These are phyloP conservation scores for Penicillium coffeae DNA, from an alignment of 495 filamentous ascomycete species.

Conservation along the genomic window DNA sequence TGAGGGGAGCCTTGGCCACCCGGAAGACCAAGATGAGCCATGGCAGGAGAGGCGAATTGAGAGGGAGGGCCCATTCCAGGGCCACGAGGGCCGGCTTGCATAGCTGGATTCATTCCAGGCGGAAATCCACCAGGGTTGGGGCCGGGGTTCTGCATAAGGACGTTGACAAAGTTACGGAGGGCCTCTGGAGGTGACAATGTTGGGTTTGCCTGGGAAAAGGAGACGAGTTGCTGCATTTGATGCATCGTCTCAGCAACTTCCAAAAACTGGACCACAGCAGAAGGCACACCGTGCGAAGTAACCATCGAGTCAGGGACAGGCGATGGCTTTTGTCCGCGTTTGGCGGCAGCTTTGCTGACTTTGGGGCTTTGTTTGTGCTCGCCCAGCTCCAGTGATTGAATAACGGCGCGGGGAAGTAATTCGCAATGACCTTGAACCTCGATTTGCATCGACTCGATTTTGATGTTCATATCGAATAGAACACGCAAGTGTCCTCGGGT, in stretches of 20 bases:
- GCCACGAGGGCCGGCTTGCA: constrained; percentile 34
- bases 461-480: constrained; percentile 64
- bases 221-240: constrained; percentile 66
- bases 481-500: constrained; percentile 58
- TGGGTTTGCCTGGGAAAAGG: constrained; percentile 55
- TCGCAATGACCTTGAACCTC: constrained; percentile 61
- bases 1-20: constrained; percentile 42
- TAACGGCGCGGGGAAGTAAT: constrained; percentile 57
- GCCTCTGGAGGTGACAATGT: constrained; percentile 56
- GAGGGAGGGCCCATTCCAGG: constrained; percentile 37
- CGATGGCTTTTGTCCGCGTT: constrained; percentile 56
- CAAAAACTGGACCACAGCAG: constrained; percentile 59
- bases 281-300: constrained; percentile 56
- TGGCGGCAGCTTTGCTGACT: constrained; percentile 54
- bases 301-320: constrained; percentile 62
- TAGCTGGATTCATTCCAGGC: constrained; percentile 35
- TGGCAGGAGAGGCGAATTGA: constrained; percentile 51
- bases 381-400: constrained; percentile 46
- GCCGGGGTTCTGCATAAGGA: constrained; percentile 31
- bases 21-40: constrained; percentile 47
- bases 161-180: constrained; percentile 56
- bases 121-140: constrained; percentile 30
- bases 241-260: constrained; percentile 75
- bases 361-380: constrained; percentile 70
- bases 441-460: constrained; percentile 70